Evolutionary conservation across 345 rosid genomes (phyloP).

Genomic region (Physaria fendleri): DNA sequence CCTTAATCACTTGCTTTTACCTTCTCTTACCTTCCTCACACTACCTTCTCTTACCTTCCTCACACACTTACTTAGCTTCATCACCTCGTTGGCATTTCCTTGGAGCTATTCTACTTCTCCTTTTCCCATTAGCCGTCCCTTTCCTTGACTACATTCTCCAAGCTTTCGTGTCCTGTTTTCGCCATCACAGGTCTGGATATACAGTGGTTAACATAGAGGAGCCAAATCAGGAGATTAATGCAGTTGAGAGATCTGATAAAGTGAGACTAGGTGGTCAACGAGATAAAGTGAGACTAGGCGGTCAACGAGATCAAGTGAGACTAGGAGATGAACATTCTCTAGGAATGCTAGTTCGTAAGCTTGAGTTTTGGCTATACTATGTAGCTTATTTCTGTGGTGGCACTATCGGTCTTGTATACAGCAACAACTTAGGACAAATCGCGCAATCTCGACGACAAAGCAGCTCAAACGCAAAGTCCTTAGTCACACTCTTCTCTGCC

Average conservation of each 20-base stretch:
- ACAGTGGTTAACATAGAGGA: constrained; percentile 59
- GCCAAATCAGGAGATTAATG: constrained; percentile 40
- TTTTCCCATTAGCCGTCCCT: constrained; percentile 56
- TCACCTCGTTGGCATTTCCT: constrained; percentile 48
- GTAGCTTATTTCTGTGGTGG: constrained; percentile 69
- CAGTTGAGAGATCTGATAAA: constrained; percentile 34
- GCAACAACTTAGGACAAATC: constrained; percentile 84
- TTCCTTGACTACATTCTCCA: constrained; percentile 30
- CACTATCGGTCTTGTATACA: constrained; percentile 73
- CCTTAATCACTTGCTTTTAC: constrained; percentile 62
- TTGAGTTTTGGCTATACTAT: constrained; percentile 81
- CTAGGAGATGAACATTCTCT: constrained; percentile 77
- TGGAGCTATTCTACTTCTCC: constrained; percentile 49
- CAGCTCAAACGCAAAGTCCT: constrained; percentile 28
- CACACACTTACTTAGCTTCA: constrained; percentile 33
- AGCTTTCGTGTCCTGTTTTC: constrained; percentile 40
- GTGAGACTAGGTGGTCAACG: constrained; percentile 65
- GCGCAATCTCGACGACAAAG: constrained; percentile 55
- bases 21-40: constrained; percentile 52
- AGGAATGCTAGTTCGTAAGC: constrained; percentile 35
- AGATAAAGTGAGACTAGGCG: constrained; percentile 45
- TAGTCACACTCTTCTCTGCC: constrained; percentile 67
- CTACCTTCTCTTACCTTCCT: constrained; percentile 60
- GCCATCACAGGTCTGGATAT: constrained; percentile 43
- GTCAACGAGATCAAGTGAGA: constrained; percentile 47